A percentile compares a stretch with the other conserved stretches of the same genome.
These are phyloP conservation scores for Pseudocercospora fuligena DNA, from an alignment of 2,329 filamentous ascomycete species.

Conservation along the genomic window DNA sequence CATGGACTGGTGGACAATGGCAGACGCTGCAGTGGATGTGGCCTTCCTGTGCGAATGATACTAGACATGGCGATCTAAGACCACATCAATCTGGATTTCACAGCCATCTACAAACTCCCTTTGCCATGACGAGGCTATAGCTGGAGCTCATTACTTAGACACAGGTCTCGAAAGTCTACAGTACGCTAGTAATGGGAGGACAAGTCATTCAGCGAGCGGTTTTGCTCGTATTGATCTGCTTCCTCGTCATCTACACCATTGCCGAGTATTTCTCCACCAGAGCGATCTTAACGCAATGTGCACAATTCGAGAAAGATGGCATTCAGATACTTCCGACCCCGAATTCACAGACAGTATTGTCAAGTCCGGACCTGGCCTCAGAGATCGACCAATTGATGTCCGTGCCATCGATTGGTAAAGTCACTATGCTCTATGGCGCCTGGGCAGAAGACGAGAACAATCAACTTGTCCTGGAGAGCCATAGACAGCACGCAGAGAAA, in stretches of 20 bases:
- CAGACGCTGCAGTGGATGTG: background rate
- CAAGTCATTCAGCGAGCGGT: conserved; percentile 10
- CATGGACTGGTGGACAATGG: background rate
- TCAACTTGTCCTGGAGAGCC: conserved; percentile 16
- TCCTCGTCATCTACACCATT: conserved; percentile 8
- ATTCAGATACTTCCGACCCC: background rate
- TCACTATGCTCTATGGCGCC: conserved; percentile 23
- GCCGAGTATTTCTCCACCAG: conserved; percentile 5
- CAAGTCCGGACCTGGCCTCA: background rate
- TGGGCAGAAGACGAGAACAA: conserved; percentile 9
- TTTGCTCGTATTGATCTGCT: background rate
- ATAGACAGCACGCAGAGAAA: conserved; percentile 16
- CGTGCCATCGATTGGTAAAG: conserved; percentile 11
- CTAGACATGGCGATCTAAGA: background rate
- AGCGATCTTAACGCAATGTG: background rate
- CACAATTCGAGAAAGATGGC: conserved; percentile 1
- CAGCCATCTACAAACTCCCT: background rate
- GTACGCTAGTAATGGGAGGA: background rate
- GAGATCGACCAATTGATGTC: background rate
- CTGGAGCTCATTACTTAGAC: background rate
- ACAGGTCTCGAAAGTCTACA: background rate
- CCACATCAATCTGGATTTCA: background rate
- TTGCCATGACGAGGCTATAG: background rate
- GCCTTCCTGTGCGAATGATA: too few relatives aligned
- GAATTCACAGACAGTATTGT: background rate